Evolutionary conservation across 192 early-diverging fungal species (phyloP).

Genomic region (Entomortierella parvispora): DNA sequence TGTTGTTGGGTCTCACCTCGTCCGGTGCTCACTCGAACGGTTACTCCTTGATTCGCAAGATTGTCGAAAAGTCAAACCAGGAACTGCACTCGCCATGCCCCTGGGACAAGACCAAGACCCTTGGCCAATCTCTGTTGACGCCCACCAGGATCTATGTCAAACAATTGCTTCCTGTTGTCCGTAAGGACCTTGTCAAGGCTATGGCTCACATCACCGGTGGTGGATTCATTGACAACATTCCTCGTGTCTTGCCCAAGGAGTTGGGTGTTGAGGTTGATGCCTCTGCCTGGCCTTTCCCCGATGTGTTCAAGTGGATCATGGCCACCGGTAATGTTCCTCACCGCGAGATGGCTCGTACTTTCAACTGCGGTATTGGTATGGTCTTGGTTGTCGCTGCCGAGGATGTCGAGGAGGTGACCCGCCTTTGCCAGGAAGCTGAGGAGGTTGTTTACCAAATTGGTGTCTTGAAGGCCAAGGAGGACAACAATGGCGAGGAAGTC

Average conservation of each 20-base stretch:
- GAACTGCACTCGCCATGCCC: constrained; percentile 85
- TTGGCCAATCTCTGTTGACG: constrained; percentile 89
- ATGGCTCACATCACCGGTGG: constrained; percentile 99
- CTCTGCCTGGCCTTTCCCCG: constrained; percentile 79
- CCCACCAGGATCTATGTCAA: constrained; percentile 98
- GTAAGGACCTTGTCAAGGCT: constrained; percentile 84
- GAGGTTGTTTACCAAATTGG: constrained; percentile 84
- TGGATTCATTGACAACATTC: constrained; percentile 98
- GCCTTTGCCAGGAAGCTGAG: constrained; percentile 65
- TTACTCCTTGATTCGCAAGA: constrained; percentile 96
- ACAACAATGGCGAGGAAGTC: constrained; percentile 62
- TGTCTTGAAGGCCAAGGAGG: constrained; percentile 59
- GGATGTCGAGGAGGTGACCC: constrained; percentile 68
- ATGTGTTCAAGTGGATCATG: constrained; percentile 97
- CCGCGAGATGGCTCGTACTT: constrained; percentile 94
- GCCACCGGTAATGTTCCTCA: constrained; percentile 80
- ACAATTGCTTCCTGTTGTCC: constrained; percentile 86
- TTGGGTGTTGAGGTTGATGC: constrained; percentile 89
- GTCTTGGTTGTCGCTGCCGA: constrained; percentile 82
- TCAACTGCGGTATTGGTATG: constrained; percentile 99
- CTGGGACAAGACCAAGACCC: constrained; percentile 70
- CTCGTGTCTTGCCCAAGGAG: constrained; percentile 88
- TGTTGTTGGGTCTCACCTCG: constrained; percentile 91
- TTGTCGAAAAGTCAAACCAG: constrained; percentile 78
- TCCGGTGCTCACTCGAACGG: constrained; percentile 99